Percentiles rank a stretch among this genome's conserved stretches.
These are phyloP conservation scores for Kandelia obovata DNA, from an alignment of 345 rosid genomes.

Conservation along the genomic window DNA sequence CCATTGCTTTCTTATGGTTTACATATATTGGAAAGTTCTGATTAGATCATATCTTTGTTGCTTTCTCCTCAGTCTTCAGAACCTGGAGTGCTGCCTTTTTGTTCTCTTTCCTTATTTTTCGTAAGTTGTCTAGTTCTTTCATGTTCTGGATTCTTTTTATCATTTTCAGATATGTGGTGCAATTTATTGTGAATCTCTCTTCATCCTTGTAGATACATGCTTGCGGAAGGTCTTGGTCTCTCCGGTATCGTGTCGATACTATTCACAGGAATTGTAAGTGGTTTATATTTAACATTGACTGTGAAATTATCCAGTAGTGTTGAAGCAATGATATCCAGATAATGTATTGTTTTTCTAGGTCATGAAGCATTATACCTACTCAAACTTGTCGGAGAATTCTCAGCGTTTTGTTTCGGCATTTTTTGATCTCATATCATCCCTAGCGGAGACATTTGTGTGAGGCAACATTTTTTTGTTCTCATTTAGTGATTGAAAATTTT, in stretches of 20 bases:
- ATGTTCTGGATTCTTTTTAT: conserved; percentile 8
- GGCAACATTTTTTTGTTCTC: conserved; percentile 18
- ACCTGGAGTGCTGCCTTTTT: conserved; percentile 95
- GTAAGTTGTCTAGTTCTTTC: conserved; percentile 42
- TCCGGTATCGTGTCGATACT: conserved; percentile 96
- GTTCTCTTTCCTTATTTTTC: conserved; percentile 96
- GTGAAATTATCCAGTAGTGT: background rate
- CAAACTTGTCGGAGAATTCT: conserved; percentile 87
- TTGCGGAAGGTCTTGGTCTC: conserved; percentile 97
- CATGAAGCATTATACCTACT: conserved; percentile 91
- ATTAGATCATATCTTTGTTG: conserved; percentile 10
- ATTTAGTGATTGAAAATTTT: conserved; percentile 15
- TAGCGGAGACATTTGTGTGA: conserved; percentile 96
- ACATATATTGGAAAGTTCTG: conserved; percentile 3
- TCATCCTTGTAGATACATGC: conserved; percentile 72
- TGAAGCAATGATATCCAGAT: conserved; percentile 15
- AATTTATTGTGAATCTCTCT: conserved; percentile 9
- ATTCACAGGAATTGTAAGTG: conserved; percentile 93
- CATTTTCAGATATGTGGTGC: background rate
- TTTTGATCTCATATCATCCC: conserved; percentile 92
- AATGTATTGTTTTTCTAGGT: conserved; percentile 40
- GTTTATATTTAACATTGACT: background rate
- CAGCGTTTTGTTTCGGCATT: conserved; percentile 87
- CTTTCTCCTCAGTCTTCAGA: conserved; percentile 70
- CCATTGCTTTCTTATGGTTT: conserved; percentile 2